Conservation (phyloP, 2,329 filamentous ascomycete genomes). For the Nectriaceae sp. region DNA sequence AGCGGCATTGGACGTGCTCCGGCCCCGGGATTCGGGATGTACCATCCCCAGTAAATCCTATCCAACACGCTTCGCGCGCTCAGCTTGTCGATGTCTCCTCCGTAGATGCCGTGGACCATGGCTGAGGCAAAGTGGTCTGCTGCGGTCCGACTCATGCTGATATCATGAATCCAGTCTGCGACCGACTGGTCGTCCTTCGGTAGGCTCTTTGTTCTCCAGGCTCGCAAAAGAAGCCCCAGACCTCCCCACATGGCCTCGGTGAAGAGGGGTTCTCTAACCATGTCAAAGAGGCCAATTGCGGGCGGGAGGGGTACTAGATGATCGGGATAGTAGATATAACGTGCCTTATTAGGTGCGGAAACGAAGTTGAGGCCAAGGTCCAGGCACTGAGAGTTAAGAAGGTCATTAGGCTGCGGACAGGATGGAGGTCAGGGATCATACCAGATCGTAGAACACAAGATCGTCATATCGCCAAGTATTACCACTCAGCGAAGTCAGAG, state of each 20-base stretch:
- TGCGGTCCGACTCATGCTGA: slow-evolving; percentile 38
- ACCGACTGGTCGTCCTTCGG: slow-evolving; percentile 36
- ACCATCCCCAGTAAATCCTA: slow-evolving; percentile 32
- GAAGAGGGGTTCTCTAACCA: slow-evolving; percentile 36
- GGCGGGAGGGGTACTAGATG: slow-evolving; percentile 50
- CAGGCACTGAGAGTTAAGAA: slow-evolving; percentile 32
- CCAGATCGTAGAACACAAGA: slow-evolving; percentile 69
- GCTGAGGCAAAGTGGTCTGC: slow-evolving; percentile 77
- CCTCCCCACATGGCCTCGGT: slow-evolving; percentile 31
- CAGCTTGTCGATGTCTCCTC: slow-evolving; percentile 80
- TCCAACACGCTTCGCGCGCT: slow-evolving; percentile 65
- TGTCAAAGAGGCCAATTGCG: slow-evolving; percentile 23
- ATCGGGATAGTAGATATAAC: slow-evolving; percentile 88
- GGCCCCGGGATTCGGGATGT: slow-evolving; percentile 28
- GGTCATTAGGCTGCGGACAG: slow-evolving; percentile 11
- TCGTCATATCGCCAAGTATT: slow-evolving; percentile 55
- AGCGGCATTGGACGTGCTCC: slow-evolving; percentile 46
- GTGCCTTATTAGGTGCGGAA: slow-evolving; percentile 50
- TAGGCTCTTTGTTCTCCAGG: slow-evolving; percentile 17
- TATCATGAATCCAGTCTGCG: slow-evolving; percentile 36
- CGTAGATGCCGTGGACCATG: slow-evolving; percentile 85
- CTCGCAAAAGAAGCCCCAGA: slow-evolving; percentile 27
- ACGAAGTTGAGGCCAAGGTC: slow-evolving; percentile 44
- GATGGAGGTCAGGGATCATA: slow-evolving; percentile 42
- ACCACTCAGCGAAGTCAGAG: slow-evolving; percentile 58